Base-by-base conservation (phyloP, 495 filamentous ascomycete species). In the Lasiosphaeria hispida region DNA sequence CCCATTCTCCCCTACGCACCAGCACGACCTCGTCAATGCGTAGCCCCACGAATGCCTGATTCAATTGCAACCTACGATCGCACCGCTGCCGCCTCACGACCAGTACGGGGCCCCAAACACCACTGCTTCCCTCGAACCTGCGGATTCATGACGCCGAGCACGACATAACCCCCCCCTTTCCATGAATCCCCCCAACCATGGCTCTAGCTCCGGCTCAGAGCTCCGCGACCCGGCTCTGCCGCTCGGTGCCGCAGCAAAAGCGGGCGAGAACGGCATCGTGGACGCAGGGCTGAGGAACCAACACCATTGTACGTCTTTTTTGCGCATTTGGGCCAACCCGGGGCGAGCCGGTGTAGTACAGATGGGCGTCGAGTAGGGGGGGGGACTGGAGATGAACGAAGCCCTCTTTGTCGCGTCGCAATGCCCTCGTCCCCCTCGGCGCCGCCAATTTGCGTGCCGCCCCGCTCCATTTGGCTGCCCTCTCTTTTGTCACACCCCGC, bases 251-350 rank as follows among this genome's bases (percentile, higher is more conserved):
- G 43, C 41, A 19, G 1, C 30, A 17, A 41, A 58, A 36, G 36
- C 47, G 7, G 41, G 35, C 10, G 58, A 63, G 56, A 72, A 71
- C 48, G 68, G 69, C 38, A 75, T 76, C 58, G 84, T 85, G 33
- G 88, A 93, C 68, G 89, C 89, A 52, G 89, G 89, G 35, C 64
- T 92, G 62, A 81, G 80, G 61, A 89, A 84, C 65, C 65, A 89
- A 23, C 77, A 91, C 74, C 89, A 93, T 67, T 93, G 89, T 92
- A 83, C 35, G 35, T 61, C 33, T 42, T 8, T 4, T 34, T 38
- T 17, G 17, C 48, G 18, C 18, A 17, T 17, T 42, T n/a, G 37
- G 19, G 17, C 37, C 6, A 44, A 45, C 1, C 43, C 23, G 23
- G 23, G 23, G 23, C 23, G 5, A 30, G 23, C 23, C 23, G 23